Evolutionary conservation across 2,329 filamentous ascomycete genomes (phyloP).

Genomic region (Alternaria tenuissima): DNA sequence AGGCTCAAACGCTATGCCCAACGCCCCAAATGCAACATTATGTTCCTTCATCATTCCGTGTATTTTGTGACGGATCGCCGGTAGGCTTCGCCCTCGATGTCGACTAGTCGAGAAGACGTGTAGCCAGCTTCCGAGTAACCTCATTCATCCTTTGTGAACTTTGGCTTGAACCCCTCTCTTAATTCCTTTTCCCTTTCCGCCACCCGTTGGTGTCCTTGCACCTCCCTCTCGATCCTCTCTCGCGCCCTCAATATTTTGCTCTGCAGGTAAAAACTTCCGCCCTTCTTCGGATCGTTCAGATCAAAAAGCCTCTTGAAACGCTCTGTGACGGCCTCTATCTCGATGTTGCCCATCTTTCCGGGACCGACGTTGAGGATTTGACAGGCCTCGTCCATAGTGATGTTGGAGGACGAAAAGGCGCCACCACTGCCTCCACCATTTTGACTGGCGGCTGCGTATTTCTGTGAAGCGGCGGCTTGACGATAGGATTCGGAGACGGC

Average conservation of each 20-base stretch:
- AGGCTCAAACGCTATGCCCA: constrained; percentile 33
- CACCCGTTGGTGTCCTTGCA: constrained; percentile 75
- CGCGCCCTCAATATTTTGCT: constrained; percentile 93
- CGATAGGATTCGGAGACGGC: constrained; percentile 95
- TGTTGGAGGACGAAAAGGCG: constrained; percentile 70
- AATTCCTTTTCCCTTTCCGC: constrained; percentile 78
- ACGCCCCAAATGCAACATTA: constrained; percentile 33
- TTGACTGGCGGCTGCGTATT: constrained; percentile 78
- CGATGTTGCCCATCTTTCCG: constrained; percentile 77
- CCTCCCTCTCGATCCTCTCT: constrained; percentile 89
- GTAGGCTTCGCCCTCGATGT: too few relatives aligned
- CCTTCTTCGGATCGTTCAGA: constrained; percentile 91
- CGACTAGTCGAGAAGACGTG: too few relatives aligned
- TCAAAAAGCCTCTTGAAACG: constrained; percentile 97
- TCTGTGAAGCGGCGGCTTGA: constrained; percentile 87
- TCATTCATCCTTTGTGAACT: constrained; percentile 81
- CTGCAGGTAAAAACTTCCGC: constrained; percentile 97
- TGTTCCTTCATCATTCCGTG: not conserved
- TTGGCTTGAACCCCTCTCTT: constrained; percentile 90
- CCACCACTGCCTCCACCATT: constrained; percentile 57
- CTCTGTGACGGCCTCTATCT: constrained; percentile 80
- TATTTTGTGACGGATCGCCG: too few relatives aligned
- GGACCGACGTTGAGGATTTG: constrained; percentile 96
- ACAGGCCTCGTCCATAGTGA: constrained; percentile 96
- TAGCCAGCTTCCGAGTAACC: not conserved